Percentiles rank a stretch among this genome's conserved stretches.
Conservation (phyloP, 495 filamentous ascomycete genomes). For the Penicillium ochrochloron region DNA sequence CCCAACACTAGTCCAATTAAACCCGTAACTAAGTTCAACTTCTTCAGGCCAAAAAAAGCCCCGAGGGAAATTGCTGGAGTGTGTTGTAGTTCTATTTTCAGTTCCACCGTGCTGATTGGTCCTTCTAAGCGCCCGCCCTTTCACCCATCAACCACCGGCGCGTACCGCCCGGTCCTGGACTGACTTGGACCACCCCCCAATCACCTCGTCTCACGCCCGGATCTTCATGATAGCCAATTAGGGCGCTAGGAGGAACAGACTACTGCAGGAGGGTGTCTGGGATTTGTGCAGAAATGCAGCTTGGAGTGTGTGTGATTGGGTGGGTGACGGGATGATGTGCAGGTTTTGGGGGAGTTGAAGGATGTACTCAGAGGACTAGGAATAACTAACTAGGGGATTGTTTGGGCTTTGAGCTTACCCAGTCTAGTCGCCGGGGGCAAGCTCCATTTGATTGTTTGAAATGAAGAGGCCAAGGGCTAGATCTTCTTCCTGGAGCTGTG, state of each 20-base stretch:
- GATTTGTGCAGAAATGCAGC: conserved; percentile 22
- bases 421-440: neutral
- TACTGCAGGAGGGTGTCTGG: conserved; percentile 23
- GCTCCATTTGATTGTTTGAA: neutral
- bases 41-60: conserved; percentile 9
- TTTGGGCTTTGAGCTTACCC: neutral
- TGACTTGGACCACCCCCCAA: conserved; percentile 13
- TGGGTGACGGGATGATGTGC: conserved; percentile 4
- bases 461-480: neutral
- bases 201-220: conserved; percentile 19
- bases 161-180: conserved; percentile 25
- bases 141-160: conserved; percentile 23
- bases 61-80: neutral
- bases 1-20: too few species aligned
- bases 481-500: neutral
- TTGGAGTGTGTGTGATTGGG: conserved; percentile 5
- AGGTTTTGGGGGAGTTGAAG: neutral
- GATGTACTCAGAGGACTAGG: too few species aligned
- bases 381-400: neutral
- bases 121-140: conserved; percentile 12
- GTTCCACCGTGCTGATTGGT: conserved; percentile 11
- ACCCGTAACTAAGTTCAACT: neutral
- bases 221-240: conserved; percentile 23
- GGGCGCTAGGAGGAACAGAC: conserved; percentile 7
- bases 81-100: conserved; percentile 14